These are phyloP conservation scores for Cladosporium sp. DNA, from an alignment of 2,329 filamentous ascomycete species.

Conservation along the genomic window DNA sequence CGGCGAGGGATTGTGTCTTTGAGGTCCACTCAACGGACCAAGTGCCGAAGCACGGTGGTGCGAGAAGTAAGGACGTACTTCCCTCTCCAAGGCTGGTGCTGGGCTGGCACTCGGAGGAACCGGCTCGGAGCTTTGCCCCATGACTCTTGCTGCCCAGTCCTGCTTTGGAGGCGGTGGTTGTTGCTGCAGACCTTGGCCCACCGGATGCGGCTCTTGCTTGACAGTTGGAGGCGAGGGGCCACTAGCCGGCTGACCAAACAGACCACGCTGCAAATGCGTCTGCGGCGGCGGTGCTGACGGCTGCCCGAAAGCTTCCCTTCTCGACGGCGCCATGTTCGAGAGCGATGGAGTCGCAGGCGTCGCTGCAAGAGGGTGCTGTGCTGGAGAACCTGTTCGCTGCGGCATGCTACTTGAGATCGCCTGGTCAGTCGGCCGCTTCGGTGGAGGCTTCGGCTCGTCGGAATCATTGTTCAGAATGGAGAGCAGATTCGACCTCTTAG, in stretches of 20 bases:
- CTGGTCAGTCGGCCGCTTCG: conserved; percentile 21
- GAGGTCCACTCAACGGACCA: conserved; percentile 23
- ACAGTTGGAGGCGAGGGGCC: conserved; percentile 19
- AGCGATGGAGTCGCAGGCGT: conserved; percentile 16
- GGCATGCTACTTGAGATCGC: not conserved
- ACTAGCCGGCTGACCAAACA: conserved; percentile 18
- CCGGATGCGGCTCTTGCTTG: conserved; percentile 24
- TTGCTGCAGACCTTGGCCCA: conserved; percentile 11
- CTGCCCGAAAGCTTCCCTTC: conserved; percentile 25
- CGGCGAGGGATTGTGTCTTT: conserved; percentile 29
- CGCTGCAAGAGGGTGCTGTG: conserved; percentile 4
- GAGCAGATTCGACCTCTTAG: conserved; percentile 33
- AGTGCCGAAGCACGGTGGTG: conserved; percentile 24
- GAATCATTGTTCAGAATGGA: conserved; percentile 31
- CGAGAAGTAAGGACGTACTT: conserved; percentile 24
- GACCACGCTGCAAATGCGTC: conserved; percentile 19
- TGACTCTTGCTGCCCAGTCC: conserved; percentile 20
- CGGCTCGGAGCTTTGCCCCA: conserved; percentile 15
- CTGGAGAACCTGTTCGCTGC: conserved; percentile 2
- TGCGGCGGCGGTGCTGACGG: conserved; percentile 19
- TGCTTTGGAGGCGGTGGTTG: conserved; percentile 20
- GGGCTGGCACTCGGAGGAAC: not conserved
- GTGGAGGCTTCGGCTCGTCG: conserved; percentile 25
- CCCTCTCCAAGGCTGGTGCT: conserved; percentile 21
- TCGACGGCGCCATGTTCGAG: conserved; percentile 15